Conservation (phyloP, 805 yeast genomes). For the Candida sonorensis region DNA sequence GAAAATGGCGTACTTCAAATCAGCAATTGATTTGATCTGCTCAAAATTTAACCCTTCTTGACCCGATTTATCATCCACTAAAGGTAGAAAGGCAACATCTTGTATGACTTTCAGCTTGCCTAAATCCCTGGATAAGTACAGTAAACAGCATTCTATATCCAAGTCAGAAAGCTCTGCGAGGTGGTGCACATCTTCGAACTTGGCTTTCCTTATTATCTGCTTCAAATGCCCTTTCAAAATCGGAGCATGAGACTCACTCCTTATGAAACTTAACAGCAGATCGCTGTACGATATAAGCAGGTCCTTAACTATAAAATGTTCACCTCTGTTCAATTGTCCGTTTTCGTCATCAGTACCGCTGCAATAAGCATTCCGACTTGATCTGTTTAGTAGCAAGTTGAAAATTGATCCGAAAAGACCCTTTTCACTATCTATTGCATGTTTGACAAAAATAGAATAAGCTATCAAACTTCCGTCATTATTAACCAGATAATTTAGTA, state of each 20-base stretch:
- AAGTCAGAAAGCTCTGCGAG: conserved; percentile 6
- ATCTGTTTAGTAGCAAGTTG: background rate
- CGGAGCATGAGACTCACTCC: conserved; percentile 6
- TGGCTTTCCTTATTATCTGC: conserved; percentile 1
- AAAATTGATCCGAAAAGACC: conserved; percentile 10
- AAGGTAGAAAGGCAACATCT: too few relatives aligned
- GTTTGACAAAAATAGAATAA: too few relatives aligned
- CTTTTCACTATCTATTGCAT: conserved; percentile 2
- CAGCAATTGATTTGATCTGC: conserved; percentile 19
- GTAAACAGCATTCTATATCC: conserved; percentile 18
- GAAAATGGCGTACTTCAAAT: conserved; percentile 22
- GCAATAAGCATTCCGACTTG: background rate
- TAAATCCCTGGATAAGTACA: conserved; percentile 15
- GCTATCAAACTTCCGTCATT: conserved; percentile 13
- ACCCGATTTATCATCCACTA: too few relatives aligned
- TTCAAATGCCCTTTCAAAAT: conserved; percentile 10
- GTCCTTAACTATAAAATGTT: conserved; percentile 12
- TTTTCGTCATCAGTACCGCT: conserved; percentile 8
- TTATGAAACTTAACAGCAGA: conserved; percentile 3
- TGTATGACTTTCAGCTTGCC: too few relatives aligned
- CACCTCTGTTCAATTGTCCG: conserved; percentile 12
- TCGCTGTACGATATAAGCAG: conserved; percentile 11
- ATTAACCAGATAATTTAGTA: conserved; percentile 17
- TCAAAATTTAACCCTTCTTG: too few relatives aligned
- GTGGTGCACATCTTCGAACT: background rate